These are phyloP conservation scores for Gossypium thurberi DNA, from an alignment of 345 rosid genomes.

Conservation along the genomic window DNA sequence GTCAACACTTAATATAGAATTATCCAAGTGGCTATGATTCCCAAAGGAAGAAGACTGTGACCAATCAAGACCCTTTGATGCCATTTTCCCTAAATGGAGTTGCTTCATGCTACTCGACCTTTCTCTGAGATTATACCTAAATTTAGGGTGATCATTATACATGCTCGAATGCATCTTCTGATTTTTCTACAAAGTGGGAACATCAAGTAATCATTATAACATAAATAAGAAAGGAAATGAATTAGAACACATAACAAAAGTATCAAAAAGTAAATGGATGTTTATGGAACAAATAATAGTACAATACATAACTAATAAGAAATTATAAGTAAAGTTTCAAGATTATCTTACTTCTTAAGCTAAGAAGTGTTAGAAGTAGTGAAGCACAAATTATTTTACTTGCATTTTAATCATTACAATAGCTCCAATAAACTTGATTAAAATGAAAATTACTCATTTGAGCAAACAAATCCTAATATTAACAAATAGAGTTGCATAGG, in stretches of 20 bases:
- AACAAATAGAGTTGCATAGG: too few relatives aligned
- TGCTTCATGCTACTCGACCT: constrained; percentile 34
- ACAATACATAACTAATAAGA: not conserved
- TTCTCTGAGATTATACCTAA: constrained; percentile 66
- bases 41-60: constrained; percentile 24
- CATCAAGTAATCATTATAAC: constrained; percentile 9
- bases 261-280: not conserved
- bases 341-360: not conserved
- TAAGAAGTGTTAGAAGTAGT: not conserved
- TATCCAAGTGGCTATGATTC: constrained; percentile 20
- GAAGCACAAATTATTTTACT: not conserved
- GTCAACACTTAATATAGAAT: constrained; percentile 5
- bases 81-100: constrained; percentile 11
- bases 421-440: not conserved
- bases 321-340: not conserved
- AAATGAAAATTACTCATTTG: too few relatives aligned
- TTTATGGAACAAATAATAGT: not conserved
- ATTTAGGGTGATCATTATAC: constrained; percentile 61
- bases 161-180: constrained; percentile 70
- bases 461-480: too few relatives aligned
- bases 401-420: not conserved
- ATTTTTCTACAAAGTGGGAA: constrained; percentile 39
- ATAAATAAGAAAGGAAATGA: not conserved
- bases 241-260: not conserved
- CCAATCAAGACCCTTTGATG: constrained; percentile 17